These are phyloP conservation scores for Penicillium sp. DNA, from an alignment of 2,329 filamentous ascomycete genomes.

Conservation along the genomic window DNA sequence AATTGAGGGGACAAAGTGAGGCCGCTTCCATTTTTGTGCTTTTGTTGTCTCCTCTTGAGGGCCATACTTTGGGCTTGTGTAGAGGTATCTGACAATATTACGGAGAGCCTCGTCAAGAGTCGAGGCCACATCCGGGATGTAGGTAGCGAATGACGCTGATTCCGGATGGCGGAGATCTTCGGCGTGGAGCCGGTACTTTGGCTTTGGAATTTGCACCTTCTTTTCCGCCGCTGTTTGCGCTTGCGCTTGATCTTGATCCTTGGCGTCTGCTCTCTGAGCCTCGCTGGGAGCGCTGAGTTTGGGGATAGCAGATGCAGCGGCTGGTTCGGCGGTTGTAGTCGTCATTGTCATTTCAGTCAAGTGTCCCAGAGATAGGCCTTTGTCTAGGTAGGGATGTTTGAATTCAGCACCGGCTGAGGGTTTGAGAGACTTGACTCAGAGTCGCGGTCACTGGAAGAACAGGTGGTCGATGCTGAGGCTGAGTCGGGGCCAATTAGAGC, in stretches of 20 bases:
- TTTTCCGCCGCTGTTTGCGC: slow-evolving; percentile 1
- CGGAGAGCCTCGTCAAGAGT: slow-evolving; percentile 65
- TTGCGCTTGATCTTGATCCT: not conserved
- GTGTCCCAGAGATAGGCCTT: not conserved
- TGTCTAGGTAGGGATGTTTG: not conserved
- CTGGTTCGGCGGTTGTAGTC: slow-evolving; percentile 10
- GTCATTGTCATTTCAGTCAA: slow-evolving; percentile 12
- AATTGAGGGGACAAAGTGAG: slow-evolving; percentile 41
- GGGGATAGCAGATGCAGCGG: slow-evolving; percentile 21
- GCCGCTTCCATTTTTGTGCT: slow-evolving; percentile 14
- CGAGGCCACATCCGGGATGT: slow-evolving; percentile 61
- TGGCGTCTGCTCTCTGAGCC: slow-evolving; percentile 1
- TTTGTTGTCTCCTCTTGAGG: not conserved
- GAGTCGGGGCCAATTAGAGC: not conserved
- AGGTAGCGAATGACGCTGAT: slow-evolving; percentile 63
- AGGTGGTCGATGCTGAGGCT: not conserved
- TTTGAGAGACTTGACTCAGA: not conserved
- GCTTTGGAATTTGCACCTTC: slow-evolving; percentile 24
- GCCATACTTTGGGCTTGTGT: slow-evolving; percentile 44
- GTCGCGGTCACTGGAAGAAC: not conserved
- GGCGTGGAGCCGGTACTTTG: slow-evolving; percentile 41
- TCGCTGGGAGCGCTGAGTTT: slow-evolving; percentile 3
- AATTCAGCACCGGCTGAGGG: not conserved
- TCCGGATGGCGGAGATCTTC: slow-evolving; percentile 35
- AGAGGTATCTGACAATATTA: slow-evolving; percentile 73